These are phyloP conservation scores for Lagenaria siceraria DNA, from an alignment of 306 rosid species.

Conservation along the genomic window DNA sequence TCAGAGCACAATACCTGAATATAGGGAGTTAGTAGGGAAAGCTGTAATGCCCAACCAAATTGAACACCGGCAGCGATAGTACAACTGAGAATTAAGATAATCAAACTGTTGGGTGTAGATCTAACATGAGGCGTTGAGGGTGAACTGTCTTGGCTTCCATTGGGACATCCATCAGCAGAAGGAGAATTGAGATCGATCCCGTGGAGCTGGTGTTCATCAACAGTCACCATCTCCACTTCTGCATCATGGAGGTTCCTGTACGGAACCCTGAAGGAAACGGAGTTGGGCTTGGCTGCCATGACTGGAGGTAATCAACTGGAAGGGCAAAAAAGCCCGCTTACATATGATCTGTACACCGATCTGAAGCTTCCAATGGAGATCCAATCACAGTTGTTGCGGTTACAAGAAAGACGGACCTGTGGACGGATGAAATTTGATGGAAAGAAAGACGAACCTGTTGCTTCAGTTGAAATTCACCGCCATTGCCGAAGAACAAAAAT, in stretches of 20 bases:
- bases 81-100: slow-evolving; percentile 64
- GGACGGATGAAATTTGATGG: not conserved
- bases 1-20: slow-evolving; percentile 44
- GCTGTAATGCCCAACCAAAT: slow-evolving; percentile 99
- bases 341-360: not conserved
- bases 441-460: not conserved
- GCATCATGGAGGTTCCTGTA: slow-evolving; percentile 57
- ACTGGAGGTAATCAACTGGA: slow-evolving; percentile 4
- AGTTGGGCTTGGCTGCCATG: slow-evolving; percentile 54
- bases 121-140: slow-evolving; percentile 10
- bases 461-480: not conserved
- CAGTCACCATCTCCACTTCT: slow-evolving; percentile 58
- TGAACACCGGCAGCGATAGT: slow-evolving; percentile 97
- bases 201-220: slow-evolving; percentile 28
- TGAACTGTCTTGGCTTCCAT: slow-evolving; percentile 5
- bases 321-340: not conserved
- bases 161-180: slow-evolving; percentile 10
- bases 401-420: not conserved
- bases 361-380: not conserved
- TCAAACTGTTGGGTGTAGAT: slow-evolving; percentile 23
- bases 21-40: slow-evolving; percentile 86
- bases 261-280: slow-evolving; percentile 62
- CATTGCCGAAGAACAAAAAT: not conserved
- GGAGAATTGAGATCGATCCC: slow-evolving; percentile 45
- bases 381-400: not conserved